Evolutionary conservation across 2,329 filamentous ascomycete genomes (phyloP), one percentile per base, ranked within the genome.

Genomic region (Scytalidium sp.): DNA sequence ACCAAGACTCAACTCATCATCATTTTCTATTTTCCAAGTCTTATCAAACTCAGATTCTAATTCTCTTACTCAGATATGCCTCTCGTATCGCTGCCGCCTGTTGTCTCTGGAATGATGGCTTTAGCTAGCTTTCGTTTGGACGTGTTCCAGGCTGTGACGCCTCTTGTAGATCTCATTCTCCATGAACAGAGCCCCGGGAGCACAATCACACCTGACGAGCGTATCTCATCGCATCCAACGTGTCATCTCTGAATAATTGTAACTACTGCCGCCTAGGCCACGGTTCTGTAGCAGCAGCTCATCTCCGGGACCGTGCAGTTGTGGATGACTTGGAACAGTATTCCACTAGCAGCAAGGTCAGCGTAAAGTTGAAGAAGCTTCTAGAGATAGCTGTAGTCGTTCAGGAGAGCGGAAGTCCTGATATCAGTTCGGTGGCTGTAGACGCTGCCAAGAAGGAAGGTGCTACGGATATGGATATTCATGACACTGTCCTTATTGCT

Each of bases 401-500:
- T 5, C 29, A 47, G 32, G 4, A 19, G 27, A 47, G 45, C 23
- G 29, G 45, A 21, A 47, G 22, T 36, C 32, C 32, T 21, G 29
- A 47, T 21, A 32, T 40, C n/a, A 47, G 10, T 17, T 5, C 19
- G 7, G 45, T 41, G n/a, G 45, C 45, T 19, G 15, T 47, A 3
- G 20, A 47, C 19, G 40, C 29, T 23, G 45, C 45, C 17, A 47
- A 47, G 29, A 47, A 25, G 6, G 6, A 47, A 22, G 45, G 45
- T 23, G 45, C 45, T 3, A 47, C 19, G 20, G 27, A 47, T 7
- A 47, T 47, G 45, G 45, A 47, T 20, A 22, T 47, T 7, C 32
- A 47, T 47, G 45, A 47, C 25, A 41, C 45, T 11, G 45, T 47
- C 2, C 21, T 47, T 13, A 47, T 40, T 47, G 45, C 45, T 13